Evolutionary conservation across 2,329 filamentous ascomycete genomes (phyloP).

Genomic region (Trichoderma lentiforme): DNA sequence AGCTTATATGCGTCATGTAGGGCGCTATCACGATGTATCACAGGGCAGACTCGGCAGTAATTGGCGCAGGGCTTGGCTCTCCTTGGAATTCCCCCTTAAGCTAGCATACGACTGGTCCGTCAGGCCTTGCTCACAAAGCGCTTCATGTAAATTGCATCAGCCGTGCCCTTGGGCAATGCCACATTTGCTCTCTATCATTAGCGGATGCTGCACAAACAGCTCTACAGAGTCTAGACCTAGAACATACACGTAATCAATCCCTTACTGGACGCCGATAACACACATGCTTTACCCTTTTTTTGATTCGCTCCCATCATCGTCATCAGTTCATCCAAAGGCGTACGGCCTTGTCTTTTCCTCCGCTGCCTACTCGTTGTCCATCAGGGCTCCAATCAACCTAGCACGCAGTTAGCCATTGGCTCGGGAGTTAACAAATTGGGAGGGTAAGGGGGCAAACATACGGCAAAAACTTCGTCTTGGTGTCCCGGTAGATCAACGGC

Average conservation of each 20-base stretch:
- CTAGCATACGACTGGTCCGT: not conserved
- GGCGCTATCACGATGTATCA: not conserved
- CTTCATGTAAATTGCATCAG: not conserved
- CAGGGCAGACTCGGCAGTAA: not conserved
- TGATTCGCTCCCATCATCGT: not conserved
- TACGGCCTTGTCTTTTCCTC: constrained; percentile 84
- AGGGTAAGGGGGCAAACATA: not conserved
- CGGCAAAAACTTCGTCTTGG: constrained; percentile 87
- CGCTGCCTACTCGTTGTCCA: constrained; percentile 82
- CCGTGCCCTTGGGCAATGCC: not conserved
- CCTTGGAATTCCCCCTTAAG: not conserved
- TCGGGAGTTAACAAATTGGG: not conserved
- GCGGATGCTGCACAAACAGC: not conserved
- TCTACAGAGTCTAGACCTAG: constrained; percentile 12
- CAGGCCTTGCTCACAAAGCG: not conserved
- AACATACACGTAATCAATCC: constrained; percentile 1
- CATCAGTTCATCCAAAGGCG: constrained; percentile 61
- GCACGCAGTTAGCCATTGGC: not conserved
- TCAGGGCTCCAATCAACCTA: constrained; percentile 85
- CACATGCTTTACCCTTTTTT: not conserved
- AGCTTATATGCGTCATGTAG: constrained; percentile 9
- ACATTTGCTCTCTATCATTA: not conserved
- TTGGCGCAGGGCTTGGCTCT: not conserved
- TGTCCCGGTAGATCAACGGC: constrained; percentile 80
- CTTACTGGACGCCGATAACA: not conserved